A percentile compares a stretch with the other conserved stretches of the same genome.
These are phyloP conservation scores for Oryza glaberrima DNA, from an alignment of 176 grass and related monocot species.

Conservation along the genomic window DNA sequence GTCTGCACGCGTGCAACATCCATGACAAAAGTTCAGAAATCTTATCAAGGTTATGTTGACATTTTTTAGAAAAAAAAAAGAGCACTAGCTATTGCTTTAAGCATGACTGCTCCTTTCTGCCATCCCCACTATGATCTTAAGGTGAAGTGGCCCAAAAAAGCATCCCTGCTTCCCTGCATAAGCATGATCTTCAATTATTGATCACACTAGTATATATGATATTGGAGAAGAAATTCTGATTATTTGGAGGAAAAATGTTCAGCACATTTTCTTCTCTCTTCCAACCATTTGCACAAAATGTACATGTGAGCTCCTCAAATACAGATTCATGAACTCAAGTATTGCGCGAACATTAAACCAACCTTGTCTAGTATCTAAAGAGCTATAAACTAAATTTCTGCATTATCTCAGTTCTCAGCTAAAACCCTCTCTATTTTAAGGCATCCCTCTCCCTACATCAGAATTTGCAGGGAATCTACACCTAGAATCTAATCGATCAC, in stretches of 20 bases:
- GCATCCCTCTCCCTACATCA: neutral
- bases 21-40: neutral
- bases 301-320: conserved; percentile 9
- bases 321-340: neutral
- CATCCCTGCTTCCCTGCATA: neutral
- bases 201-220: neutral
- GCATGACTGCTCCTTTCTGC: conserved; percentile 1
- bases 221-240: neutral
- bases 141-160: neutral
- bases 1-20: neutral
- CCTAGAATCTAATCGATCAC: neutral
- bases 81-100: neutral
- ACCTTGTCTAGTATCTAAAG: neutral
- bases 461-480: conserved; percentile 13
- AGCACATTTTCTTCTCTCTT: neutral
- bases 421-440: neutral
- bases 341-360: neutral
- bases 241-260: neutral
- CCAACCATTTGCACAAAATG: neutral
- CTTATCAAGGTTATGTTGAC: neutral
- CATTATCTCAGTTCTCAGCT: neutral
- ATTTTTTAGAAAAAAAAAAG: neutral
- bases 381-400: conserved; percentile 6
- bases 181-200: neutral
- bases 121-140: conserved; percentile 12